Conservation (phyloP, 192 early-diverging fungal genomes). For the Linnemannia zychae region DNA sequence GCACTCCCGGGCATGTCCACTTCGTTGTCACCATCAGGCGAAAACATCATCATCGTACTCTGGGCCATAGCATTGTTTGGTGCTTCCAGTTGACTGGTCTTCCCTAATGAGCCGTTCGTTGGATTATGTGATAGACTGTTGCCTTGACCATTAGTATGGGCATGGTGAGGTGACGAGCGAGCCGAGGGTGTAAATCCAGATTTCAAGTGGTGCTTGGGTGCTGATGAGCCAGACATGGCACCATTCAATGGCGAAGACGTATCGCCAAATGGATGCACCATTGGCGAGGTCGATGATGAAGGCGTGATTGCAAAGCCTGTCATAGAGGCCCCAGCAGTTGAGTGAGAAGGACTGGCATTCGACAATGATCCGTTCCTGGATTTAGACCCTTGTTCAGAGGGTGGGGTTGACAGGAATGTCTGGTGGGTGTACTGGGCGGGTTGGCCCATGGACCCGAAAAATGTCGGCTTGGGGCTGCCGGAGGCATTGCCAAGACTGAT, state of each 20-base stretch:
- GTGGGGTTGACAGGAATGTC: conserved; percentile 32
- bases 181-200: neutral
- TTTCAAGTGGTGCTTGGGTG: neutral
- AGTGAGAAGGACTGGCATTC: conserved; percentile 24
- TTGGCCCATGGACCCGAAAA: conserved; percentile 27
- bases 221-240: neutral
- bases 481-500: conserved; percentile 57
- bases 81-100: neutral
- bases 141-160: neutral
- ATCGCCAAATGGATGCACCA: conserved; percentile 30
- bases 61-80: conserved; percentile 37
- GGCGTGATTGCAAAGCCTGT: conserved; percentile 20
- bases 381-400: conserved; percentile 19
- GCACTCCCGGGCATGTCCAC: conserved; percentile 60
- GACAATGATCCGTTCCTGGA: conserved; percentile 11
- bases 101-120: neutral
- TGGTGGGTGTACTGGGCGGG: conserved; percentile 28
- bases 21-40: conserved; percentile 73
- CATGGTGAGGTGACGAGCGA: neutral
- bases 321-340: neutral
- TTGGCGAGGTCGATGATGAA: conserved; percentile 24
- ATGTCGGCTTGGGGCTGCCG: conserved; percentile 36
- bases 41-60: conserved; percentile 61
- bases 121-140: neutral
- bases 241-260: conserved; percentile 11